Evolutionary conservation across 768 basidiomycete species (phyloP).

Genomic region (Mycena venus): DNA sequence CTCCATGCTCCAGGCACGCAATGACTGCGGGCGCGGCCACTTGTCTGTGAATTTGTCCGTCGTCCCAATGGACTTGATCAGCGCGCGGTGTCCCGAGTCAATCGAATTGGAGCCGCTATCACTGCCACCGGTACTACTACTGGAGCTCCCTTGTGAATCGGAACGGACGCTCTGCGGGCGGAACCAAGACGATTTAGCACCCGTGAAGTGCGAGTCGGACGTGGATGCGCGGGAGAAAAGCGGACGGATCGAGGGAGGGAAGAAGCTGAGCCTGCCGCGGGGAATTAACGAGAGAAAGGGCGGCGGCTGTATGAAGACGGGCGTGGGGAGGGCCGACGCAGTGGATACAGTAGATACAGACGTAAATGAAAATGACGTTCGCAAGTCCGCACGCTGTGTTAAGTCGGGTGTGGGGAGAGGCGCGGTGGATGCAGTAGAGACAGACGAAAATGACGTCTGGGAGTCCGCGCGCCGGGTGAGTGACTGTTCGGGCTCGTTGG

Average conservation of each 20-base stretch:
- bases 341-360: neutral
- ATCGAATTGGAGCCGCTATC: conserved; percentile 30
- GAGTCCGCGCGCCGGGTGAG: conserved; percentile 14
- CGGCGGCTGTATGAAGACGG: conserved; percentile 28
- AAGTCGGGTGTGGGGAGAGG: neutral
- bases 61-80: conserved; percentile 48
- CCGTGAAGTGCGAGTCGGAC: neutral
- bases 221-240: conserved; percentile 21
- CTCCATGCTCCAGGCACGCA: conserved; percentile 26
- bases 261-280: conserved; percentile 35
- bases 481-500: neutral
- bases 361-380: neutral
- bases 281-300: conserved; percentile 31
- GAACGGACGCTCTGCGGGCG: conserved; percentile 33
- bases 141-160: conserved; percentile 34
- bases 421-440: neutral
- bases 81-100: conserved; percentile 43
- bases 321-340: conserved; percentile 12
- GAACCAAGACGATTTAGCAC: neutral
- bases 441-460: neutral
- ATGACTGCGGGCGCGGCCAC: conserved; percentile 60
- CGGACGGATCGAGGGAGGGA: conserved; percentile 20
- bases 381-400: neutral
- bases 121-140: conserved; percentile 19
- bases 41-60: conserved; percentile 64